Conservation (phyloP, 192 early-diverging fungal genomes). For the Jimgerdemannia lactiflua region DNA sequence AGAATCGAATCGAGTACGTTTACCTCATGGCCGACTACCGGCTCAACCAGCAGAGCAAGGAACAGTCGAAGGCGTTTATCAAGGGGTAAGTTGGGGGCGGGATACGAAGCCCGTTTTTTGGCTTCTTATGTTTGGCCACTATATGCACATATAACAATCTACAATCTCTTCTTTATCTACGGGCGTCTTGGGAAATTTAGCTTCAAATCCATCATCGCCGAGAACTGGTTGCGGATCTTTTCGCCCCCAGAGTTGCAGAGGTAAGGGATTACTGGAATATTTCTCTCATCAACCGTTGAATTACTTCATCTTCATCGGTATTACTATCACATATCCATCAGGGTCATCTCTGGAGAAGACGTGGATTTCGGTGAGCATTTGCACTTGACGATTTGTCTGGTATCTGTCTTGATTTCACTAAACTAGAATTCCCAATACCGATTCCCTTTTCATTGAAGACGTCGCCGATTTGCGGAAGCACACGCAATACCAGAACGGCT, state of each 20-base stretch:
- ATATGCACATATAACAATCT: conserved; percentile 4
- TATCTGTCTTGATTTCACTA: no score
- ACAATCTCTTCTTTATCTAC: not conserved
- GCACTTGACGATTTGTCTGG: no score
- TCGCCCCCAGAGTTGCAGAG: conserved; percentile 82
- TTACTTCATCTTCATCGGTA: not conserved
- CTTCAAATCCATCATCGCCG: conserved; percentile 64
- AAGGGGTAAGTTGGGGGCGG: conserved; percentile 41
- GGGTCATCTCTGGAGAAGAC: conserved; percentile 60
- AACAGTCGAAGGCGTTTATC: conserved; percentile 75
- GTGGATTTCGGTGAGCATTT: conserved; percentile 50
- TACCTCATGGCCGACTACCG: conserved; percentile 76
- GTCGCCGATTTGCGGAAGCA: conserved; percentile 57
- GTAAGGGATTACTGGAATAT: conserved; percentile 9
- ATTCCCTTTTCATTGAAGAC: conserved; percentile 38
- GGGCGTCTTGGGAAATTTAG: conserved; percentile 13
- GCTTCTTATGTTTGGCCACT: conserved; percentile 37
- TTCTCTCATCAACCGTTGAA: not conserved
- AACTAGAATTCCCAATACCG: not conserved
- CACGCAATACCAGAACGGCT: conserved; percentile 67
- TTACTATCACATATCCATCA: no score
- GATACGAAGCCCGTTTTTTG: conserved; percentile 36
- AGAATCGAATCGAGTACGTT: conserved; percentile 67
- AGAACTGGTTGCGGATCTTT: conserved; percentile 84
- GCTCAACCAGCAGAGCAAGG: conserved; percentile 62